Base-by-base conservation (phyloP, 306 rosid genomes). In the Castanea sativa region DNA sequence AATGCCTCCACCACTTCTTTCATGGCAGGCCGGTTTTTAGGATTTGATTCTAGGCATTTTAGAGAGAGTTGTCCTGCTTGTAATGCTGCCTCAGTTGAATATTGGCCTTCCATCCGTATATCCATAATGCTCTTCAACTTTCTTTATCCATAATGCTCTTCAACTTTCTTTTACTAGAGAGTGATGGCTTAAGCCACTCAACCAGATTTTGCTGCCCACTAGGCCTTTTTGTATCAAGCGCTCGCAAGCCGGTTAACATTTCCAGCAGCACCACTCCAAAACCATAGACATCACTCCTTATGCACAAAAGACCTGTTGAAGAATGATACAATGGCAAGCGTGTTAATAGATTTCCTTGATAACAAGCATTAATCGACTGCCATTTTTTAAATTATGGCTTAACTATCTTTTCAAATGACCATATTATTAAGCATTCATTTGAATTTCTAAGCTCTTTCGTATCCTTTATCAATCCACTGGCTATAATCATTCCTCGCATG, bases 181-280 rank as follows among this genome's bases (percentile, higher is more conserved):
- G 90, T 69, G 3, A 72, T 29, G 93, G 99, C 77, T 86, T 94
- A 3, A 71, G 67, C 99, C 99, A 94, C 4, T 87, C 92, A 27
- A 91, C 90, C 32, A 94, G 92, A 55, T 84, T 83, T 6, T 87
- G 91, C 60, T 90, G 78, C 51, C 81, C 91, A 18, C 49, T 51
- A 0, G 88, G 88, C 18, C 97, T 84, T 35, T 41, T 80, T 41
- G 16, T 2, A 12, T 92, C 97, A 9, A 85, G 67, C 76, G 93
- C 97, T 35, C 85, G 76, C 71, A 88, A 57, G 14, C 99, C 95
- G 29, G 93, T 91, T 76, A 94, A 76, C 80, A 94, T 74, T 82
- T 94, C 97, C 4, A 94, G 97, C 76, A 91, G 83, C 73, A 94
- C 93, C 10, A 92, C 99, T 15, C 99, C 99, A 35, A 91, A 94